A percentile compares a stretch with the other conserved stretches of the same genome.
phyloP scores from a whole-genome alignment of 768 basidiomycete genomes.

The Cyclocybe aegerita region DNA sequence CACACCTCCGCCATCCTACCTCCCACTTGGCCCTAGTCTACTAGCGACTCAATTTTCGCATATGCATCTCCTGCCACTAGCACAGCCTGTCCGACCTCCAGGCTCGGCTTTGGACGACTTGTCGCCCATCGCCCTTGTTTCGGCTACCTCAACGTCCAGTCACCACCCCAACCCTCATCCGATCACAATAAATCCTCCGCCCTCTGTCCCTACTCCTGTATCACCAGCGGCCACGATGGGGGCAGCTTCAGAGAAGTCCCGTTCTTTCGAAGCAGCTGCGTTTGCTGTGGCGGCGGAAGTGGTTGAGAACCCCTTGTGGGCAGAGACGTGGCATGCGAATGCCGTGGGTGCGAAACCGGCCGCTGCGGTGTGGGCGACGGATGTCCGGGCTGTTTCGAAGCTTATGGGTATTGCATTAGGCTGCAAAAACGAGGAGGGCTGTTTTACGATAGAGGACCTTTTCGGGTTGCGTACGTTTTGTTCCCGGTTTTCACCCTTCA shows the following conservation, averaged over 20 bases:
- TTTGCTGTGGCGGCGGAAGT: constrained; percentile 63
- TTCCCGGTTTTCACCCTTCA: neutral
- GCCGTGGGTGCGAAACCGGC: constrained; percentile 21
- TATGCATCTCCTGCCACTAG: constrained; percentile 56
- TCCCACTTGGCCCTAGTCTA: constrained; percentile 69
- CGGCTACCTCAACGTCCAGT: neutral
- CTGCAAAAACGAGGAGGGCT: constrained; percentile 29
- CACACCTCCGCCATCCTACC: constrained; percentile 70
- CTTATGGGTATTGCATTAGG: constrained; percentile 40
- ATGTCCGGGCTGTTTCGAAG: constrained; percentile 44
- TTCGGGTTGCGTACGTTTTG: constrained; percentile 37
- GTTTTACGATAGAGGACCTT: constrained; percentile 42
- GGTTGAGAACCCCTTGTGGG: constrained; percentile 73
- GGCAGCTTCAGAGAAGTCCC: constrained; percentile 61
- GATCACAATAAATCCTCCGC: constrained; percentile 34
- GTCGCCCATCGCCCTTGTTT: constrained; percentile 32
- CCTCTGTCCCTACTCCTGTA: constrained; percentile 75
- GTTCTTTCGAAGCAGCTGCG: constrained; percentile 67
- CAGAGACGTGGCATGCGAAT: constrained; percentile 60
- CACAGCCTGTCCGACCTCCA: constrained; percentile 59
- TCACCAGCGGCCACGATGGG: constrained; percentile 76
- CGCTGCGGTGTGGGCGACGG: constrained; percentile 55
- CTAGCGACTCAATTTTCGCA: constrained; percentile 72
- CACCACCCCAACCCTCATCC: neutral
- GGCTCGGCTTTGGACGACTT: constrained; percentile 40